These are phyloP conservation scores for Entomortierella lignicola DNA, from an alignment of 192 early-diverging fungal genomes.

Conservation along the genomic window DNA sequence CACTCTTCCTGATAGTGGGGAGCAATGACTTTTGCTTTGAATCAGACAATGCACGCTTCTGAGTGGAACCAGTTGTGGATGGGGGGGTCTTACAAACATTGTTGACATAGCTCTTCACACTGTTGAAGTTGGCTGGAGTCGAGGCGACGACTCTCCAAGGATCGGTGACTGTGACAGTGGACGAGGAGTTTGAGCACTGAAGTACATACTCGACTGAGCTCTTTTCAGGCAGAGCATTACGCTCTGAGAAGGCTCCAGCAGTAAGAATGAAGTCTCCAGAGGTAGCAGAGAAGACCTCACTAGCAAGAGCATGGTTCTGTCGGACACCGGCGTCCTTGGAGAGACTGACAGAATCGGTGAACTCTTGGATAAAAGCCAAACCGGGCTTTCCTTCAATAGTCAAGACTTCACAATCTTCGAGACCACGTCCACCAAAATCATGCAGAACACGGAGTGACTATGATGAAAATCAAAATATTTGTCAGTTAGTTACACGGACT, in stretches of 20 bases:
- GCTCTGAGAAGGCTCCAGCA: not conserved
- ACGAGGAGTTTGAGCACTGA: not conserved
- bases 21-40: not conserved
- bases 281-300: not conserved
- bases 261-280: not conserved
- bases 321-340: slow-evolving; percentile 32
- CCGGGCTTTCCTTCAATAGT: slow-evolving; percentile 21
- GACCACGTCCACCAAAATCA: not conserved
- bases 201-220: not conserved
- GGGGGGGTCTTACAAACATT: not conserved
- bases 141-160: not conserved
- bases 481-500: no score
- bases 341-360: slow-evolving; percentile 1
- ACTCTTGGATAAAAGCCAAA: not conserved
- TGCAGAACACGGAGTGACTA: slow-evolving; percentile 11
- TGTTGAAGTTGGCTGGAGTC: not conserved
- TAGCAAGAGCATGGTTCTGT: slow-evolving; percentile 20
- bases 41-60: not conserved
- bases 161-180: not conserved
- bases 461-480: not conserved
- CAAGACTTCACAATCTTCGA: slow-evolving; percentile 11
- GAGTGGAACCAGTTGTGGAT: not conserved
- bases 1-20: not conserved
- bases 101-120: not conserved
- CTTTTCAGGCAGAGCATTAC: not conserved